Evolutionary conservation across 2,329 filamentous ascomycete genomes (phyloP), one percentile per base, ranked within the genome.

Genomic region (Fusarium sp.): DNA sequence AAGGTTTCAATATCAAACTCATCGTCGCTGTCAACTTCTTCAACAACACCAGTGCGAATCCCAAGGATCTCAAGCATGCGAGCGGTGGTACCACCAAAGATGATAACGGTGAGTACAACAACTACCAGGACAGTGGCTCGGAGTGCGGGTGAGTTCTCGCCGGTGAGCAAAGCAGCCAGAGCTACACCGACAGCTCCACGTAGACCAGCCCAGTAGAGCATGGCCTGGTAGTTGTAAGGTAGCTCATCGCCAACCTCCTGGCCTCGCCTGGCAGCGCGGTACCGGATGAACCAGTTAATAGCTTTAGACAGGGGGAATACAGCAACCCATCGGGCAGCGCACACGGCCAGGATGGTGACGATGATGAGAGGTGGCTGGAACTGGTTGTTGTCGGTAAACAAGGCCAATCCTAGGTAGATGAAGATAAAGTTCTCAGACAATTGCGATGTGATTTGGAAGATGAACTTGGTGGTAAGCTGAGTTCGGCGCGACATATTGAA

Each of bases 401-500:
- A 85, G 1, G 96, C 96, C 4, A 99, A 84, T 7, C 96, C 96
- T 0, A 99, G 88, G 76, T 99, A 99, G 78, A 99, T 99, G 82
- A 99, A 99, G 79, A 99, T 99, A 78, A 99, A 99, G 79, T 99
- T 99, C 81, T 99, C 96, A 0, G 95, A 97, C 45, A 99, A 82
- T 79, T 99, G 96, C 5, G 96, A 93, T 72, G 96, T 90, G 65
- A 97, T 90, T 78, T 97, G 93, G 82, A 99, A 99, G 58, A 97
- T 87, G 80, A 97, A 99, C 79, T 99, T 99, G 52, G 96, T 99
- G 17, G 96, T 97, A 67, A 99, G 89, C 78, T 99, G 96, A 2
- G 96, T 98, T 65, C 96, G 90, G 48, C 96, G 90, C 30, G 96
- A 99, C 96, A 99, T 99, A 83, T 99, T 99, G 85, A 98, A 97